Evolutionary conservation across 2,329 filamentous ascomycete species (phyloP).

Genomic region (Beauveria rudraprayagi): DNA sequence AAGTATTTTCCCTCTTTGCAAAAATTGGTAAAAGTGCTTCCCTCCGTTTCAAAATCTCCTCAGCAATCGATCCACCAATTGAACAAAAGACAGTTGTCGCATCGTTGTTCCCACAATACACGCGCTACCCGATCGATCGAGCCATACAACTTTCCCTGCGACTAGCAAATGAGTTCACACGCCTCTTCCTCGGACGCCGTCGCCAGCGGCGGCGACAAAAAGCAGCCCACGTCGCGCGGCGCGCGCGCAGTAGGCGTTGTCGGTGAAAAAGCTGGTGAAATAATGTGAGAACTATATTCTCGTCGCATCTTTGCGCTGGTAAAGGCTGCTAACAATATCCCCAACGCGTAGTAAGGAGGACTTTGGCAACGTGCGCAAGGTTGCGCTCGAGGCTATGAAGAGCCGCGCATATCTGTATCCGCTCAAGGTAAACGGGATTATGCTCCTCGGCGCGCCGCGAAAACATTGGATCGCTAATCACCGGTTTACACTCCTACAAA

Average conservation of each 20-base stretch:
- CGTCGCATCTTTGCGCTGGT: not conserved
- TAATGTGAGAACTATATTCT: not conserved
- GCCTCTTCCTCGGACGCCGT: not conserved
- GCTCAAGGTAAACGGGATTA: conserved; percentile 45
- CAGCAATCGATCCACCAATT: not conserved
- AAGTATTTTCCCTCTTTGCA: not conserved
- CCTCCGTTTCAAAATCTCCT: no score
- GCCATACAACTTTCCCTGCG: not conserved
- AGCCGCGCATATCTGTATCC: conserved; percentile 84
- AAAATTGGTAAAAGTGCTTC: no score
- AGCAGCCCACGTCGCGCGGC: conserved; percentile 7
- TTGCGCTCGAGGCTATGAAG: conserved; percentile 60
- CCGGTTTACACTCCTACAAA: conserved; percentile 18
- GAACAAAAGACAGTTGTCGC: not conserved
- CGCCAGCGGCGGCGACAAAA: conserved; percentile 1
- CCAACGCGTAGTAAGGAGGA: conserved; percentile 54
- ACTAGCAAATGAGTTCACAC: conserved; percentile 1
- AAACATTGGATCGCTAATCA: not conserved
- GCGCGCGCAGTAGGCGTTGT: conserved; percentile 6
- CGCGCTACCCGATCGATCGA: not conserved
- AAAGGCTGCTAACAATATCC: not conserved
- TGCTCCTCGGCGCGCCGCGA: not conserved
- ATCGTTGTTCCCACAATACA: not conserved
- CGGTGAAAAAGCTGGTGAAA: conserved; percentile 7
- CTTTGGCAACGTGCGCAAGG: conserved; percentile 53